phyloP scores from a whole-genome alignment of 768 basidiomycete species.

The Pseudohyphozyma bogoriensis region DNA sequence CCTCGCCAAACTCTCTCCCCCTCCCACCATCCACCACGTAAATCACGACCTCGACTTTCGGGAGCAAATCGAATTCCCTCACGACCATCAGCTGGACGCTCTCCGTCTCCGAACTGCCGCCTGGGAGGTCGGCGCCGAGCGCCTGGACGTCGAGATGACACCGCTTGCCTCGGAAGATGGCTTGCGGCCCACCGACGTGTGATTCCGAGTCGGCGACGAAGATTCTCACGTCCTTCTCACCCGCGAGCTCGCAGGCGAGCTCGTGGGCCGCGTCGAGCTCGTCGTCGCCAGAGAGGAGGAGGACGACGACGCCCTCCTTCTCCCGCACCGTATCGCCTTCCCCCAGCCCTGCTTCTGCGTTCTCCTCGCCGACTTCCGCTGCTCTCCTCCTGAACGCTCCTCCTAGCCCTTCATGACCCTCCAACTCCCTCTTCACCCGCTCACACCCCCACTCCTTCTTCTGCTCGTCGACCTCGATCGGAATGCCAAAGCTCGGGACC shows the following conservation, averaged over 20 bases:
- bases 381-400: background rate
- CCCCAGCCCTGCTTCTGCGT: background rate
- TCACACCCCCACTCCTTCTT: conserved; percentile 1
- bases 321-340: conserved; percentile 1
- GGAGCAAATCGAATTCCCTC: conserved; percentile 9
- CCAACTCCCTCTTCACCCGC: background rate
- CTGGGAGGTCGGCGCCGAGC: background rate
- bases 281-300: conserved; percentile 13
- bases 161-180: background rate
- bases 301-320: conserved; percentile 9
- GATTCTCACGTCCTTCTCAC: conserved; percentile 13
- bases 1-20: conserved; percentile 23
- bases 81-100: conserved; percentile 15
- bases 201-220: conserved; percentile 15
- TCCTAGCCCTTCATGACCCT: background rate
- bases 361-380: background rate
- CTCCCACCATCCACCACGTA: conserved; percentile 13
- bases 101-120: background rate
- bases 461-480: conserved; percentile 3
- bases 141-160: conserved; percentile 26
- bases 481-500: conserved; percentile 16
- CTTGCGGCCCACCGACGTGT: background rate
- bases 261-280: conserved; percentile 11
- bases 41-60: conserved; percentile 4
- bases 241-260: conserved; percentile 16